Conservation (phyloP, 768 basidiomycete genomes). For the Amanita subjunquillea region DNA sequence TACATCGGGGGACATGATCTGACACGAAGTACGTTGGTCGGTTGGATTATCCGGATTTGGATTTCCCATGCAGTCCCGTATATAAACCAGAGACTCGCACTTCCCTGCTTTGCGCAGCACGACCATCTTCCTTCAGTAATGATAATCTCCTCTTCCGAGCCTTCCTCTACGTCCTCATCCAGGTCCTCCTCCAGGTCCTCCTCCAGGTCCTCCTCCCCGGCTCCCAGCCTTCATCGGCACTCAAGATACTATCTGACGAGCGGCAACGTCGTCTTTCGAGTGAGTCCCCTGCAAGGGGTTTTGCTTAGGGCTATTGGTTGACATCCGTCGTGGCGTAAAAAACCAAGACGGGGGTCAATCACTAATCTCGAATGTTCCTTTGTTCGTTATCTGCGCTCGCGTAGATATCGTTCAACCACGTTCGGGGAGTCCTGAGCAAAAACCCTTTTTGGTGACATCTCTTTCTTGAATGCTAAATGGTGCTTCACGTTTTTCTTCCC, state of each 20-base stretch:
- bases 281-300: not conserved
- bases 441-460: constrained; percentile 3
- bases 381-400: not conserved
- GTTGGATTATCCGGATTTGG: not conserved
- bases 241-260: constrained; percentile 5
- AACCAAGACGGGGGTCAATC: not conserved
- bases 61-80: not conserved
- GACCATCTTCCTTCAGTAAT: not conserved
- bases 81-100: too few relatives aligned
- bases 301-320: constrained; percentile 2
- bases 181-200: too few relatives aligned
- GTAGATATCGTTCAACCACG: not conserved
- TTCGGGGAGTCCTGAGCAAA: constrained; percentile 2
- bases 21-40: not conserved
- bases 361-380: not conserved
- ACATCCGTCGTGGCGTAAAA: not conserved
- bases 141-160: not conserved
- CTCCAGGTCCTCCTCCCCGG: not conserved
- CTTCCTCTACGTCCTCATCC: too few relatives aligned
- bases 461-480: not conserved
- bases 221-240: not conserved
- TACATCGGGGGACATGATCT: not conserved
- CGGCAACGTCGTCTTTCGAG: constrained; percentile 6
- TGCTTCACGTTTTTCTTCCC: not conserved
- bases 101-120: not conserved